Base-by-base conservation (phyloP, 83 land plant species). In the Thuja plicata region DNA sequence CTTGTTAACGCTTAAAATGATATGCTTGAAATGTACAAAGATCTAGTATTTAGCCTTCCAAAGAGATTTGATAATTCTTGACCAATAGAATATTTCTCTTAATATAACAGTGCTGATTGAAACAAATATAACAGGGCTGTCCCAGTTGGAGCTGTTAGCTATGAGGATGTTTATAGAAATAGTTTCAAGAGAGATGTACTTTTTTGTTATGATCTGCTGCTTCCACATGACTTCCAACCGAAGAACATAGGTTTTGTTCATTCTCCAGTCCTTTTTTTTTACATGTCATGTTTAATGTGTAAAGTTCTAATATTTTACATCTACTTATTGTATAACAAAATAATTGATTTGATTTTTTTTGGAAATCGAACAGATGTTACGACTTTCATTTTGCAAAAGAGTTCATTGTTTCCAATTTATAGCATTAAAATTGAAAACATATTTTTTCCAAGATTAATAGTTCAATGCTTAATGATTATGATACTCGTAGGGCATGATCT, bases 91-190 rank as follows among this genome's bases (percentile, higher is more conserved):
- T 76, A 87, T 45, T 48, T 10, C 40, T 34, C 15, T 45, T 35
- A 12, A 73, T 34, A 50, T 9, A 46, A 34, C 43, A 37, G 3
- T 84, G 62, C 60, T 84, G 52, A 84, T 38, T 30, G 35, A 48
- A 41, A 32, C 40, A 84, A 32, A 84, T 84, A 34, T 62, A 16
- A 41, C 92, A 98, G 99, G 41, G 97, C 96, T 43, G 88, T 90
- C 30, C 91, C 99, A 84, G 97, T 94, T 73, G 99, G 99, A 52
- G 99, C 95, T 88, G 94, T 97, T 71, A 95, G 96, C 45, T 98
- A 98, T 89, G 91, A 90, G 91, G 95, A 95, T 78, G 94, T 97
- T 46, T 88, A 97, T 77, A 97, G 96, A 19, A 88, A 91, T 70
- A 88, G 95, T 66, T 93, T 76, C 93, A 97, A 97, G 88, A 92